Percentiles rank a stretch among this genome's conserved stretches.
Evolutionary conservation across 225 moss, liverwort and hornwort genomes (phyloP).

Genomic region (Pseudoscleropodium purum): DNA sequence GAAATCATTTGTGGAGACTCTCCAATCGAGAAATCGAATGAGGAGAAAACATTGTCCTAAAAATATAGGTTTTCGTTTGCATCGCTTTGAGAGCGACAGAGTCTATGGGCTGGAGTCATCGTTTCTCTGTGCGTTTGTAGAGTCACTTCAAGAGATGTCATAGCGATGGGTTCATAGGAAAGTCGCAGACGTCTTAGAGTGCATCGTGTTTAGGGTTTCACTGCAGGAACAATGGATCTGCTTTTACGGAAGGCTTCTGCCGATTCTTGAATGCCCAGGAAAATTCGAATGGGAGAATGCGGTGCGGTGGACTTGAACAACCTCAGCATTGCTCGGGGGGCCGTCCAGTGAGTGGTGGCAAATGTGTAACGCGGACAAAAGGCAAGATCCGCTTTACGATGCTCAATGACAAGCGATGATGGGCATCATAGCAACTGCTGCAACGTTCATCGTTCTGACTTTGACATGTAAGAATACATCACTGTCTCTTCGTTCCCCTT

Average conservation of each 20-base stretch:
- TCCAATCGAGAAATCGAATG: background rate
- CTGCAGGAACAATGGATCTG: background rate
- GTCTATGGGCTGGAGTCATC: background rate
- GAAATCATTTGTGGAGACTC: background rate
- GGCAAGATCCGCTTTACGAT: background rate
- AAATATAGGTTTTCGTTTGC: background rate
- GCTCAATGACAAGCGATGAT: slow-evolving; percentile 33
- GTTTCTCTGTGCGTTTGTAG: background rate
- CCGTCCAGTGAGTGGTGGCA: background rate
- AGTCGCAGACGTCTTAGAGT: background rate
- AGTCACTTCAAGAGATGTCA: background rate
- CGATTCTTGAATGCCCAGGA: background rate
- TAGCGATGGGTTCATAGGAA: background rate
- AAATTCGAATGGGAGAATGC: background rate
- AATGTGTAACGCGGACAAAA: background rate
- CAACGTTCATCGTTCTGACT: slow-evolving; percentile 6
- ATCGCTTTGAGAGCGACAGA: background rate
- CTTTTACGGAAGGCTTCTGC: background rate
- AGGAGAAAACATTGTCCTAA: background rate
- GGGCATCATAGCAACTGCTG: slow-evolving; percentile 18
- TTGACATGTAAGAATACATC: slow-evolving; percentile 3
- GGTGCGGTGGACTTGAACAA: background rate
- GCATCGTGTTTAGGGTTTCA: background rate
- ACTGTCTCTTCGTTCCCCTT: background rate
- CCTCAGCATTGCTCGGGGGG: background rate